Conservation (phyloP, 2,329 filamentous ascomycete species). For the Botryosphaeria dothidea region DNA sequence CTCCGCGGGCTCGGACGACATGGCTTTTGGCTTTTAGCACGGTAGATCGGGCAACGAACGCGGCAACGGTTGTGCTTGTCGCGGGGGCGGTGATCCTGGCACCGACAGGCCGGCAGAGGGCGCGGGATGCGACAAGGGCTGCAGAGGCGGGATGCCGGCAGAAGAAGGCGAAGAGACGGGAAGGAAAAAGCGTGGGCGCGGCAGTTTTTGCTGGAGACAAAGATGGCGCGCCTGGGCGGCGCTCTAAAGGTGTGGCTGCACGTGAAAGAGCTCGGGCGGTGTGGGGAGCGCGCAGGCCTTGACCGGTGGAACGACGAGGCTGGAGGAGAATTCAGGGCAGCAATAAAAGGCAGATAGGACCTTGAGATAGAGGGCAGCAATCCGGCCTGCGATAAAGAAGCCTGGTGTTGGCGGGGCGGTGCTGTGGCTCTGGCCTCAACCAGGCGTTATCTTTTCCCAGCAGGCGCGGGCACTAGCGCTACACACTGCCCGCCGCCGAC, state of each 20-base stretch:
- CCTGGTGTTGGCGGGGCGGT: background rate
- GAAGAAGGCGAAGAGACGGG: background rate
- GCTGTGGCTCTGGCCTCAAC: background rate
- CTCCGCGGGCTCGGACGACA: slow-evolving; percentile 9
- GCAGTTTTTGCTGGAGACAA: background rate
- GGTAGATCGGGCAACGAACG: slow-evolving; percentile 11
- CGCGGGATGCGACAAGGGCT: background rate
- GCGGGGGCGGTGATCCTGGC: slow-evolving; percentile 2
- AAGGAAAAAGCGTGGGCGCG: background rate
- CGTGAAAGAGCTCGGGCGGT: slow-evolving; percentile 5
- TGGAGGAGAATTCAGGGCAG: background rate
- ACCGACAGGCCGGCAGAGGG: background rate
- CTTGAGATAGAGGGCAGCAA: background rate
- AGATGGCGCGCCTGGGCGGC: background rate
- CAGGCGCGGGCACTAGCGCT: no score
- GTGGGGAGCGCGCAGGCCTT: background rate
- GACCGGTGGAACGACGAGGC: background rate
- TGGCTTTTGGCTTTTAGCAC: slow-evolving; percentile 6
- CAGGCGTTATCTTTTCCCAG: slow-evolving; percentile 13
- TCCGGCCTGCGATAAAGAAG: background rate
- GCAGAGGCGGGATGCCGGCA: background rate
- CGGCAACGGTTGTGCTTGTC: background rate
- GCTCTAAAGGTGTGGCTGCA: background rate
- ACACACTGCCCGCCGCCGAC: background rate
- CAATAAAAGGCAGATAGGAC: background rate